phyloP scores from a whole-genome alignment of 768 basidiomycete species.

The Lactarius sp. region DNA sequence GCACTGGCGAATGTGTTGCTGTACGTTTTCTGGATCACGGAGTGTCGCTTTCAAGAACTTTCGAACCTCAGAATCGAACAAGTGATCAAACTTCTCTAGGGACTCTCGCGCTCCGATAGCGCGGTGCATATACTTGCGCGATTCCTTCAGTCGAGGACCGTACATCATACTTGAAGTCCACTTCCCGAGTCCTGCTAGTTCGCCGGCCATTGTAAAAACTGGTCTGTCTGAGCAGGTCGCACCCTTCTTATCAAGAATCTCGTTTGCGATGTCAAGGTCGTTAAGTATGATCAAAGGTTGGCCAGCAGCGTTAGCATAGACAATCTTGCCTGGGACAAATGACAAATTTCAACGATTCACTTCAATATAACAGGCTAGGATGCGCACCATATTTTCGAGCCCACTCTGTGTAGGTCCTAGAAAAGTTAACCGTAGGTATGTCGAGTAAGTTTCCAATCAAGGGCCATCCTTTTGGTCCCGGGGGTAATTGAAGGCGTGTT shows the following conservation, averaged over 20 bases:
- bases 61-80: background rate
- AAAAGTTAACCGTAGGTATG: background rate
- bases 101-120: background rate
- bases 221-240: constrained; percentile 1
- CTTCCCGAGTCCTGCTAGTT: background rate
- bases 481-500: background rate
- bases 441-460: constrained; percentile 12
- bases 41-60: constrained; percentile 4
- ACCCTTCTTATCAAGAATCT: constrained; percentile 7
- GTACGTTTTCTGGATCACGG: background rate
- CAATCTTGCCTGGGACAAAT: constrained; percentile 2
- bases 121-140: constrained; percentile 7
- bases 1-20: constrained; percentile 4
- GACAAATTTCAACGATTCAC: background rate
- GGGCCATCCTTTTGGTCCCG: constrained; percentile 10
- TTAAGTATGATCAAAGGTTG: constrained; percentile 3
- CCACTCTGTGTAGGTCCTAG: background rate
- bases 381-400: background rate
- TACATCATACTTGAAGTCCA: background rate
- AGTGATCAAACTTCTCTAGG: background rate
- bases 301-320: constrained; percentile 1
- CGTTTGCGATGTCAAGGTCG: constrained; percentile 3
- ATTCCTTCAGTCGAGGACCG: constrained; percentile 1
- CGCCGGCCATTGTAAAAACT: background rate
- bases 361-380: background rate